A percentile compares a stretch with the other conserved stretches of the same genome.
Evolutionary conservation across 257 asterid genomes (phyloP).

Genomic region (Cruciata laevipes): DNA sequence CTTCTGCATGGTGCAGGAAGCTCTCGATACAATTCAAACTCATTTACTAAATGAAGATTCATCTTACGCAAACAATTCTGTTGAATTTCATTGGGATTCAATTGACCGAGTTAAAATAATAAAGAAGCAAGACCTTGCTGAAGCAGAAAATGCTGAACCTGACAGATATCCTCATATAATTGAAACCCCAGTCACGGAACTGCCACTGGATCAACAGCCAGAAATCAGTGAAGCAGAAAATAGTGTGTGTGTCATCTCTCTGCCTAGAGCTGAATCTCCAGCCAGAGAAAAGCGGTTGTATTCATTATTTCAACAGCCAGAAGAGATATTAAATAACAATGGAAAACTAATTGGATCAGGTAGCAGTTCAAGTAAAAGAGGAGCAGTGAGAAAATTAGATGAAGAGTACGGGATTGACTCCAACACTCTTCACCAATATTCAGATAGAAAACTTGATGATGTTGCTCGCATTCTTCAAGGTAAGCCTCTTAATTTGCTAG

Average conservation of each 20-base stretch:
- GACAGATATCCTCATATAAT: not conserved
- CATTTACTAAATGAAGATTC: not conserved
- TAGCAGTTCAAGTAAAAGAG: not conserved
- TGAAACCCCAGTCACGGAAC: not conserved
- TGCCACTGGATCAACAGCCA: not conserved
- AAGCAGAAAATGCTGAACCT: not conserved
- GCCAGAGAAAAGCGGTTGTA: slow-evolving; percentile 1
- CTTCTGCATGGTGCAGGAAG: not conserved
- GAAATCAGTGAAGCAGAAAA: not conserved
- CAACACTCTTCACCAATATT: slow-evolving; percentile 8
- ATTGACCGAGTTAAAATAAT: not conserved
- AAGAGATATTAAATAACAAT: not conserved
- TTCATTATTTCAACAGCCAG: not conserved
- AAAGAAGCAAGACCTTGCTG: not conserved
- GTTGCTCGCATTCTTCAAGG: slow-evolving; percentile 6
- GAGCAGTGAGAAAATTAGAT: slow-evolving; percentile 1
- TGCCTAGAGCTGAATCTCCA: not conserved
- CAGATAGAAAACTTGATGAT: slow-evolving; percentile 1
- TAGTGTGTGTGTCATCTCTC: too few relatives aligned
- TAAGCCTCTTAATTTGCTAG: not conserved
- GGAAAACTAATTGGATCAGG: not conserved
- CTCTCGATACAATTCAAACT: not conserved
- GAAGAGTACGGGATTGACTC: slow-evolving; percentile 6
- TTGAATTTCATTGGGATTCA: not conserved
- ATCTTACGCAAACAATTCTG: not conserved